These are phyloP conservation scores for Hypoxylon sp. DNA, from an alignment of 2,329 filamentous ascomycete species.

Conservation along the genomic window DNA sequence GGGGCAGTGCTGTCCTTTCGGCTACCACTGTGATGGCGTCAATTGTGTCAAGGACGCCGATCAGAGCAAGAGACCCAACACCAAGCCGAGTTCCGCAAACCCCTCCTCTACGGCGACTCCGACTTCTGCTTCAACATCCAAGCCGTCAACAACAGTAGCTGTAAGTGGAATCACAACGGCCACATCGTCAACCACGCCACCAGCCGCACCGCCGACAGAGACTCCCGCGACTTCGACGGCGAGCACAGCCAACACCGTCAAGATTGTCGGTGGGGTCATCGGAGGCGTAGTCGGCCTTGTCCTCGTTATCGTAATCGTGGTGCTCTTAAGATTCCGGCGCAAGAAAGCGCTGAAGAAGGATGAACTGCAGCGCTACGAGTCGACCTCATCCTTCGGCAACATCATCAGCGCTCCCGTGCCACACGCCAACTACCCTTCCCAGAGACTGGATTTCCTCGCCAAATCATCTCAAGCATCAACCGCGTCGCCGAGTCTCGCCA, in stretches of 20 bases:
- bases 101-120: slow-evolving; percentile 1
- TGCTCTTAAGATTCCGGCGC: slow-evolving; percentile 45
- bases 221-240: slow-evolving; percentile 33
- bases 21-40: slow-evolving; percentile 72
- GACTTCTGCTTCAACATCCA: slow-evolving; percentile 5
- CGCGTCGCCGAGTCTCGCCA: slow-evolving; percentile 37
- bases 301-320: slow-evolving; percentile 36
- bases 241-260: slow-evolving; percentile 46
- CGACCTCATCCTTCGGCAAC: slow-evolving; percentile 50
- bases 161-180: slow-evolving; percentile 36
- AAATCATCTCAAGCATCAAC: slow-evolving; percentile 35
- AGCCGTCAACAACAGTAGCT: slow-evolving; percentile 30
- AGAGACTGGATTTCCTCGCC: slow-evolving; percentile 51
- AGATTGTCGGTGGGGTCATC: slow-evolving; percentile 54
- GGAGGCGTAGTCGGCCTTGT: slow-evolving; percentile 48
- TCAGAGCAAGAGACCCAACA: slow-evolving; percentile 59
- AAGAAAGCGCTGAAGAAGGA: slow-evolving; percentile 30
- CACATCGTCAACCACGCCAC: slow-evolving; percentile 21
- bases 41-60: slow-evolving; percentile 69
- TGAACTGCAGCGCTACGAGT: slow-evolving; percentile 35
- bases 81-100: slow-evolving; percentile 18
- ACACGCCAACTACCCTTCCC: slow-evolving; percentile 48
- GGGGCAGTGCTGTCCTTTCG: slow-evolving; percentile 78
- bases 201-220: slow-evolving; percentile 36
- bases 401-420: slow-evolving; percentile 53